Evolutionary conservation across 306 rosid genomes (phyloP), one percentile per base, ranked within the genome.

Genomic region (Lathyrus tuberosus): DNA sequence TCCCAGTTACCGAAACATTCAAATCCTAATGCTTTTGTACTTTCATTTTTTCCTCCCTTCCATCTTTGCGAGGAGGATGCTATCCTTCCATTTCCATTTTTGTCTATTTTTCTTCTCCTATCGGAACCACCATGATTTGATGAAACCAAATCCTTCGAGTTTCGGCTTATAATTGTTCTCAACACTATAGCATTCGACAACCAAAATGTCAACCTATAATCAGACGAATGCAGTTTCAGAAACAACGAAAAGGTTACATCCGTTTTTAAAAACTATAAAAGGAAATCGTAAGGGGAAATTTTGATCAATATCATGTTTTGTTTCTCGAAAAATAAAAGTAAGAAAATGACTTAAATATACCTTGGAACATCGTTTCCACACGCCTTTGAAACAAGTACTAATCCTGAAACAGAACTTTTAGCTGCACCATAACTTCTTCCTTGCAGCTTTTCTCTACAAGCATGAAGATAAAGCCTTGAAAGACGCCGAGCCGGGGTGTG

Each of bases 321-420:
- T 6, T 33, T 33, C 38, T 33, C 38, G 2, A 6, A 6, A 6
- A 7, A 10, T 35, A 1, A 35, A 35, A 33, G 8, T 62, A 63
- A 72, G 31, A 49, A 42, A 59, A 20, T 24, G 46, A 63, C 16
- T 48, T 28, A 93, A 61, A 40, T 12, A 51, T 22, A 63, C 99
- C 99, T 94, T 14, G 97, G 95, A 66, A 94, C 99, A 56, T 94
- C 97, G 79, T 91, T 94, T 75, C 99, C 99, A 80, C 99, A 94
- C 22, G 99, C 96, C 84, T 94, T 94, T 71, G 97, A 86, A 47
- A 91, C 93, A 76, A 94, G 88, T 40, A 86, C 92, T 76, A 94
- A 76, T 65, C 99, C 99, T 14, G 99, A 88, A 84, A 91, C 85
- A 68, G 90, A 83, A 84, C 88, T 94, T 84, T 78, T 91, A 71